Percentiles rank a stretch among this genome's conserved stretches.
Evolutionary conservation across 345 rosid genomes (phyloP).

Genomic region (Hibiscus trionum): DNA sequence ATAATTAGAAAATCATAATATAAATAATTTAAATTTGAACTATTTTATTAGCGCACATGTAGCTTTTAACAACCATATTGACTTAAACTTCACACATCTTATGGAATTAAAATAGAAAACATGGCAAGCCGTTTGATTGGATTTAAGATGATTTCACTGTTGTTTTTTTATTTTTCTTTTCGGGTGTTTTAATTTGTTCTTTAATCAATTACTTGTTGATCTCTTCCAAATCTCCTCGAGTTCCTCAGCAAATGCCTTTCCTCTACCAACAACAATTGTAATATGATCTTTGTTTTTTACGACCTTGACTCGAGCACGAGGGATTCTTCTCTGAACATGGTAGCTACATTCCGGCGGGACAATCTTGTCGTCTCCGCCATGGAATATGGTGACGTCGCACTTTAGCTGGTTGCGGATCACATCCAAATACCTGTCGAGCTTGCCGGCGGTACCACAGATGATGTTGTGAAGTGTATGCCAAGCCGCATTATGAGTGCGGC

Average conservation of each 20-base stretch:
- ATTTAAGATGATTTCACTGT: background rate
- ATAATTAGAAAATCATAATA: too few relatives aligned
- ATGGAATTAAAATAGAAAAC: too few relatives aligned
- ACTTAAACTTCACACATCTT: too few relatives aligned
- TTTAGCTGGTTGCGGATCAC: constrained; percentile 47
- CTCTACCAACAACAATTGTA: constrained; percentile 79
- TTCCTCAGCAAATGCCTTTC: constrained; percentile 70
- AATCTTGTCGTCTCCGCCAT: constrained; percentile 76
- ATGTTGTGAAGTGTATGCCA: constrained; percentile 99
- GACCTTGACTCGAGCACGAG: constrained; percentile 68
- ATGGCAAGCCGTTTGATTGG: too few relatives aligned
- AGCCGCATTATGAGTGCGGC: constrained; percentile 89
- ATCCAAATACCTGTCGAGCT: constrained; percentile 71
- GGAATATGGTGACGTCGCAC: constrained; percentile 69
- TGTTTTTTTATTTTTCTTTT: too few relatives aligned
- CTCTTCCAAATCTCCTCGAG: constrained; percentile 74
- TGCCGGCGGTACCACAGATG: constrained; percentile 76
- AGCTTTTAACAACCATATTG: too few relatives aligned
- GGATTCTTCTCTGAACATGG: constrained; percentile 52
- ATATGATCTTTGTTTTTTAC: constrained; percentile 79
- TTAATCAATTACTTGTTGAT: background rate
- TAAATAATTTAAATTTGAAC: too few relatives aligned
- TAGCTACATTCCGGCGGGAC: constrained; percentile 84
- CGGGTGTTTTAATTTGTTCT: too few relatives aligned
- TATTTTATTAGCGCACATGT: too few relatives aligned